A percentile compares a stretch with the other conserved stretches of the same genome.
phyloP scores from a whole-genome alignment of 2,329 filamentous ascomycete genomes.

The Conoideocrella luteorostrata region DNA sequence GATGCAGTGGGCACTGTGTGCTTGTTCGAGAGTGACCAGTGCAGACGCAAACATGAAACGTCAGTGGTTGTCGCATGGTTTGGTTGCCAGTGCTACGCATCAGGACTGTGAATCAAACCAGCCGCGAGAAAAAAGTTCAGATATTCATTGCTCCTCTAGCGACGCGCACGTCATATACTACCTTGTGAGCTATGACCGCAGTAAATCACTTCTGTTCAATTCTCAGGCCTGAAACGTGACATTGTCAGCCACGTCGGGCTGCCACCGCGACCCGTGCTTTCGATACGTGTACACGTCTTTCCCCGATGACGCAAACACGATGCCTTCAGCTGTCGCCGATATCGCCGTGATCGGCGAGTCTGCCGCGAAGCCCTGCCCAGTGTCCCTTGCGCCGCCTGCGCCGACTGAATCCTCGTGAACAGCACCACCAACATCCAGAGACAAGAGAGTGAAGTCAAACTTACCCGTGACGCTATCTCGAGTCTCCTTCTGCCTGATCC shows the following conservation, averaged over 20 bases:
- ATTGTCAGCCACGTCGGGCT: conserved; percentile 3
- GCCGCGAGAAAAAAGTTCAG: no score
- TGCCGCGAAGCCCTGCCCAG: conserved; percentile 9
- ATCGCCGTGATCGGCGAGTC: conserved; percentile 8
- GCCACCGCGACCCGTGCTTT: conserved; percentile 9
- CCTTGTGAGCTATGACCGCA: neutral
- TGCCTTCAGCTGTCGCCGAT: conserved; percentile 12
- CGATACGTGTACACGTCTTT: conserved; percentile 13
- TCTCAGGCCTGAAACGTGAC: conserved; percentile 1
- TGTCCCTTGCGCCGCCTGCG: conserved; percentile 2
- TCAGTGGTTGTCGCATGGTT: no score
- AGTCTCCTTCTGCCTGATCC: conserved; percentile 9
- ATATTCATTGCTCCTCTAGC: neutral
- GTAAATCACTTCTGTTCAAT: no score
- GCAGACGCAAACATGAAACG: no score
- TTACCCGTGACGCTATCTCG: neutral
- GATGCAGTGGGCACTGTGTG: no score
- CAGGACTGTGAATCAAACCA: neutral
- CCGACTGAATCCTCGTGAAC: conserved; percentile 13
- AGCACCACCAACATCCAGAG: conserved; percentile 6
- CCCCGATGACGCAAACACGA: conserved; percentile 14
- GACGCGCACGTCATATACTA: no score
- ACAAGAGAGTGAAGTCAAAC: conserved; percentile 15
- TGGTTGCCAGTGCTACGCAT: neutral
- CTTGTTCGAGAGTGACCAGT: no score